phyloP scores from a whole-genome alignment of 257 asterid species.

The Nicotiana benthamiana region DNA sequence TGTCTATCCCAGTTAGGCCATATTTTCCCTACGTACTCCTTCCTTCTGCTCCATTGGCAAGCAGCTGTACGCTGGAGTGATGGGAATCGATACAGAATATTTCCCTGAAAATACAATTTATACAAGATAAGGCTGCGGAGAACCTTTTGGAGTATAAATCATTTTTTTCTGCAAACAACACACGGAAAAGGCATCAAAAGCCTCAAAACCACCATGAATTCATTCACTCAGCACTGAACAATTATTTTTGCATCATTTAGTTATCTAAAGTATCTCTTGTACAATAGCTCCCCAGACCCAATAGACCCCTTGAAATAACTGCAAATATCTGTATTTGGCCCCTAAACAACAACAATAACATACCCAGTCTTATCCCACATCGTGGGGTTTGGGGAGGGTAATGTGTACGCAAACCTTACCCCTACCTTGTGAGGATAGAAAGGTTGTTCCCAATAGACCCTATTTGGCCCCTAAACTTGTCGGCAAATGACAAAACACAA shows the following conservation, averaged over 20 bases:
- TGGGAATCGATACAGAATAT: slow-evolving; percentile 86
- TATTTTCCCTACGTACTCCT: slow-evolving; percentile 63
- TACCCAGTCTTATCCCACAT: no score
- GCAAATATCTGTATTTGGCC: not conserved
- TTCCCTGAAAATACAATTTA: slow-evolving; percentile 50
- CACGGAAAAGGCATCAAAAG: not conserved
- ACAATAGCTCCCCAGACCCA: no score
- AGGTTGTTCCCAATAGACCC: no score
- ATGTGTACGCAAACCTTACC: no score
- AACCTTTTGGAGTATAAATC: not conserved
- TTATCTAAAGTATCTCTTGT: not conserved
- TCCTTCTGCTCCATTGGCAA: slow-evolving; percentile 50
- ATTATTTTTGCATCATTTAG: not conserved
- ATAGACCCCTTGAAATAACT: not conserved
- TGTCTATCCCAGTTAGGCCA: slow-evolving; percentile 64
- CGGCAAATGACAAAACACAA: not conserved
- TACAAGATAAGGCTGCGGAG: not conserved
- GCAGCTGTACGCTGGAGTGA: slow-evolving; percentile 89
- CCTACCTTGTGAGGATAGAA: no score
- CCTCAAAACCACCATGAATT: not conserved
- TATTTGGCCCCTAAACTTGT: not conserved
- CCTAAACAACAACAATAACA: no score
- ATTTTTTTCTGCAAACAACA: not conserved
- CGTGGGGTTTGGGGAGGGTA: no score
- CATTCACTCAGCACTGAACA: no score